Conservation (phyloP, 768 basidiomycete species). For the Tulasnella sp. region DNA sequence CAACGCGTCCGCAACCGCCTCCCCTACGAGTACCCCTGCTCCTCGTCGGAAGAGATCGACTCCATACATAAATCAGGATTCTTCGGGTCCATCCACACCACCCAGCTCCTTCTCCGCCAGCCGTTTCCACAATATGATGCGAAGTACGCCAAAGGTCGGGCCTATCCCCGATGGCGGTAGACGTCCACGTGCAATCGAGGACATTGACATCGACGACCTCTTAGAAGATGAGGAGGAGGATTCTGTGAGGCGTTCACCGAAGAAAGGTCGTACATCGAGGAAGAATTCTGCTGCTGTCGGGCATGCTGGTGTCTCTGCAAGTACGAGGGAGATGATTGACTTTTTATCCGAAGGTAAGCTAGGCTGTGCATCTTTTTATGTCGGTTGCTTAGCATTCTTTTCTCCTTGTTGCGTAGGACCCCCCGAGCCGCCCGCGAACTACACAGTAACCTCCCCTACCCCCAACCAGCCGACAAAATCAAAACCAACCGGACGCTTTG, state of each 20-base stretch:
- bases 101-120: background rate
- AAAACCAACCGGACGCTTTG: conserved; percentile 18
- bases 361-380: background rate
- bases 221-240: conserved; percentile 33
- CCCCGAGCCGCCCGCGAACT: conserved; percentile 7
- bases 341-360: conserved; percentile 28
- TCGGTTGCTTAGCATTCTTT: background rate
- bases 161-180: background rate
- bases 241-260: background rate
- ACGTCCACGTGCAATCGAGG: conserved; percentile 46
- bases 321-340: conserved; percentile 39
- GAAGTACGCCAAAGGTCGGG: background rate
- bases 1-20: background rate
- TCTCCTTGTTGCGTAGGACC: background rate
- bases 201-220: conserved; percentile 61
- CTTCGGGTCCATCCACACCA: background rate
- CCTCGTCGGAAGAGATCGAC: background rate
- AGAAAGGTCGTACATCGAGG: conserved; percentile 17
- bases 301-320: background rate
- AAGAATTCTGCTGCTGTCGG: background rate
- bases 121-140: background rate
- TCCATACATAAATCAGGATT: background rate
- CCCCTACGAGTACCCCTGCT: background rate
- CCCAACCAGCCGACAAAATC: conserved; percentile 31
- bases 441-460: conserved; percentile 17